Evolutionary conservation across 1,284 basidiomycete species (phyloP).

Genomic region (Ceratobasidium sp.): DNA sequence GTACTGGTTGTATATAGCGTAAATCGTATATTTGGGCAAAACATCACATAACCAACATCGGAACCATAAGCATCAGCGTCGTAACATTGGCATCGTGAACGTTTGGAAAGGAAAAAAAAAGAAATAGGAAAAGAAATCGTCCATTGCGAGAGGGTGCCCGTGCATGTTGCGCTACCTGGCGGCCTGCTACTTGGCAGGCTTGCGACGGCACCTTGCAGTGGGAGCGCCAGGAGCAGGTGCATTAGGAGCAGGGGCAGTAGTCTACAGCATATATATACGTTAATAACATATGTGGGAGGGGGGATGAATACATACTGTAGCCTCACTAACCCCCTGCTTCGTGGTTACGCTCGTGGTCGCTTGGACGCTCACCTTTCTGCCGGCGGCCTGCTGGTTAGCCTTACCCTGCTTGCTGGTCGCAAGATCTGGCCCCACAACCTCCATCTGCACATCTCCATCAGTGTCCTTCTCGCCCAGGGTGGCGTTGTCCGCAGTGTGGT

Average conservation of each 20-base stretch:
- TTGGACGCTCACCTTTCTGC: neutral
- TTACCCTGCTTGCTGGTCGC: neutral
- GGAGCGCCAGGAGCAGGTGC: neutral
- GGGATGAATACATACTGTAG: neutral
- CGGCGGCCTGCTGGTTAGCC: neutral
- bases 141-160: neutral
- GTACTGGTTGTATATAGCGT: neutral
- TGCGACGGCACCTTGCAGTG: neutral
- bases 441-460: neutral
- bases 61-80: slow-evolving; percentile 7
- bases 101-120: neutral
- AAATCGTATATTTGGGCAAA: neutral
- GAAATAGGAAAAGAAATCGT: neutral
- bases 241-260: neutral
- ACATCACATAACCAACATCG: neutral
- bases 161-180: neutral
- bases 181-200: neutral
- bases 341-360: neutral
- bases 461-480: neutral
- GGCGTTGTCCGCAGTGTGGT: neutral
- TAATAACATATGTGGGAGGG: neutral
- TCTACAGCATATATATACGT: neutral
- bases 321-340: neutral
- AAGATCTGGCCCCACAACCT: neutral
- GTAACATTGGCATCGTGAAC: neutral